Evolutionary conservation across 352 stramenopile species (phyloP).

Genomic region (Phytophthora sp.): DNA sequence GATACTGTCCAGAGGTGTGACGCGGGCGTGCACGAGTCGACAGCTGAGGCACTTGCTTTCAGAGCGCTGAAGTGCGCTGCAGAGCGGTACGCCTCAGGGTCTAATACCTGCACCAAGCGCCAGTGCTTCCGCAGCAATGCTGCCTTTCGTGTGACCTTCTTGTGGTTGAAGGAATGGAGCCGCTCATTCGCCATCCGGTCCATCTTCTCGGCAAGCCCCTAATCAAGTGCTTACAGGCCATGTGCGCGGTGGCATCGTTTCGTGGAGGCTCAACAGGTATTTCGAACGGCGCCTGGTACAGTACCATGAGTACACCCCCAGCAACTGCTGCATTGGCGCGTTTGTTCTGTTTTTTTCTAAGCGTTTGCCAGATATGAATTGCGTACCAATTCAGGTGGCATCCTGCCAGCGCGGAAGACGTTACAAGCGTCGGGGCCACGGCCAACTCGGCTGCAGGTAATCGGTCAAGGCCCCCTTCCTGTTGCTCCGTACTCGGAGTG

Average conservation of each 20-base stretch:
- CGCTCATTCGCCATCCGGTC: no score
- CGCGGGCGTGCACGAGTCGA: no score
- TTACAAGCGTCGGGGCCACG: not conserved
- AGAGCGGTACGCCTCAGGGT: no score
- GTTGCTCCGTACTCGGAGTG: not conserved
- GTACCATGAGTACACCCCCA: not conserved
- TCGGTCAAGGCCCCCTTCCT: not conserved
- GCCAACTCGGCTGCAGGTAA: not conserved
- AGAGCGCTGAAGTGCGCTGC: no score
- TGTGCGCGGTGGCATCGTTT: not conserved
- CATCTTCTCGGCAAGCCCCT: no score
- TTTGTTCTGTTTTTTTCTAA: conserved; percentile 4
- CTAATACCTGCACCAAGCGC: no score
- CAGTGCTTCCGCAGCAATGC: no score
- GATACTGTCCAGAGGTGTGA: no score
- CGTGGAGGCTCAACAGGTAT: not conserved
- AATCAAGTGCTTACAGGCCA: no score
- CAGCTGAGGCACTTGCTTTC: no score
- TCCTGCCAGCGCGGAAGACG: not conserved
- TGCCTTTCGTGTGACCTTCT: no score
- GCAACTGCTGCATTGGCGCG: not conserved
- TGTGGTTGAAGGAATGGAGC: no score
- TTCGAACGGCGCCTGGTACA: not conserved
- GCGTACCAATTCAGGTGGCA: conserved; percentile 10
- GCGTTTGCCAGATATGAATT: conserved; percentile 10